A percentile compares a stretch with the other conserved stretches of the same genome.
Conservation (phyloP, 441 rosid species). For the Arabidopsis hybrid region DNA sequence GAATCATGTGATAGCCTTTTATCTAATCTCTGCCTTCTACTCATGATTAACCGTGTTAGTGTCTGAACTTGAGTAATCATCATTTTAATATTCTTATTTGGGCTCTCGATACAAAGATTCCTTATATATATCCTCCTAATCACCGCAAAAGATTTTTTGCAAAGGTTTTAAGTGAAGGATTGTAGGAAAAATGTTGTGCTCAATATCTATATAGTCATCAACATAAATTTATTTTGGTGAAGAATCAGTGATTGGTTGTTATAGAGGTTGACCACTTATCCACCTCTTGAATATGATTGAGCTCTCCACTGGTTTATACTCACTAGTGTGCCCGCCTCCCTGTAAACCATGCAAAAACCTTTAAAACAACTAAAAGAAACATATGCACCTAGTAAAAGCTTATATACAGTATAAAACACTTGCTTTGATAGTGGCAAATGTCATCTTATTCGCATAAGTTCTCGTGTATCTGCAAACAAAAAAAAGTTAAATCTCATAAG, state of each 20-base stretch:
- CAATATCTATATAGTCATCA: background rate
- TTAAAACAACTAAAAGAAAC: background rate
- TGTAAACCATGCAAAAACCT: background rate
- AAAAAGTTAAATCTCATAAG: background rate
- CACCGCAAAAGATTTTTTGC: background rate
- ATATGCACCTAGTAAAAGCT: background rate
- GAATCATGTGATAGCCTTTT: background rate
- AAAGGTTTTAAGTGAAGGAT: background rate
- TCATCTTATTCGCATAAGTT: background rate
- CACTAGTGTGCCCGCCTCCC: slow-evolving; percentile 1
- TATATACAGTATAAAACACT: background rate
- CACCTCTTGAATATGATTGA: slow-evolving; percentile 18
- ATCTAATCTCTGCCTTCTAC: background rate
- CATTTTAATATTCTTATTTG: background rate
- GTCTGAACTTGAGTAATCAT: background rate
- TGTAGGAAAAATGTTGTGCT: background rate
- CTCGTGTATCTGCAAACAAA: background rate
- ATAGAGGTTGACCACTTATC: slow-evolving; percentile 5
- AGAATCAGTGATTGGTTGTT: background rate
- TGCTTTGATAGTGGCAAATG: background rate
- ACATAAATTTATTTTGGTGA: background rate
- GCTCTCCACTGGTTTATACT: background rate
- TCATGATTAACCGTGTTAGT: background rate
- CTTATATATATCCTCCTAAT: background rate
- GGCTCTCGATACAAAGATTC: background rate